Evolutionary conservation across 306 rosid genomes (phyloP), one percentile per base, ranked within the genome.

Genomic region (Dalbergia cochinchinensis): DNA sequence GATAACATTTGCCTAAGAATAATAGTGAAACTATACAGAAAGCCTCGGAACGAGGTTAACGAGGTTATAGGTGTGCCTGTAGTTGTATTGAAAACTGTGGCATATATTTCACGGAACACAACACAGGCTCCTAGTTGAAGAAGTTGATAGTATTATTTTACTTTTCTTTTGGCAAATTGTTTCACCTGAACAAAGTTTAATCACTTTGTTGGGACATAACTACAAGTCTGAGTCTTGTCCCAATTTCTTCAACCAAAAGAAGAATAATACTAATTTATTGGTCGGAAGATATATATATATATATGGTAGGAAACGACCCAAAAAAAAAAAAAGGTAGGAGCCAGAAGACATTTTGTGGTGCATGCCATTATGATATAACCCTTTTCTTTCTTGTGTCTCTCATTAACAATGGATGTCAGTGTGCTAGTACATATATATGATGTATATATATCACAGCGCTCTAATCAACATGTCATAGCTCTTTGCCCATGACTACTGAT

Each of bases 71-170:
- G 55, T 74, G 55, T 81, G 62, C 20, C 70, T 66, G 22, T 66
- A 65, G 35, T 65, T 81, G 44, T 65, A 13, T 44, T 57, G 68
- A 65, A 34, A 81, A 74, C 70, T 13, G 42, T 54, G 62, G 54
- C 5, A 44, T 10, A 18, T 66, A 81, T 81, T 81, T 81, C 80
- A 74, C 35, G 76, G 53, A 74, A 67, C 65, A 65, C 65, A 65
- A 34, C 80, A 74, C 69, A 57, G 58, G 11, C 69, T 65, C 62
- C 63, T 54, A 13, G 19, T 15, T 26, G 8, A 13, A 16, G 65
- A 57, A 37, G 50, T 54, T 41, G 19, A 59, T 54, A n/a, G 22
- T 20, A 20, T 2, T 13, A 35, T 39, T 51, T 15, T 16, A 3
- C 39, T 16, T 71, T 80, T 73, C 13, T 16, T 20, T 60, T 78